Percentiles rank a stretch among this genome's conserved stretches.
Evolutionary conservation across 2,329 filamentous ascomycete species (phyloP).

Genomic region (Aspergillus vadensis): DNA sequence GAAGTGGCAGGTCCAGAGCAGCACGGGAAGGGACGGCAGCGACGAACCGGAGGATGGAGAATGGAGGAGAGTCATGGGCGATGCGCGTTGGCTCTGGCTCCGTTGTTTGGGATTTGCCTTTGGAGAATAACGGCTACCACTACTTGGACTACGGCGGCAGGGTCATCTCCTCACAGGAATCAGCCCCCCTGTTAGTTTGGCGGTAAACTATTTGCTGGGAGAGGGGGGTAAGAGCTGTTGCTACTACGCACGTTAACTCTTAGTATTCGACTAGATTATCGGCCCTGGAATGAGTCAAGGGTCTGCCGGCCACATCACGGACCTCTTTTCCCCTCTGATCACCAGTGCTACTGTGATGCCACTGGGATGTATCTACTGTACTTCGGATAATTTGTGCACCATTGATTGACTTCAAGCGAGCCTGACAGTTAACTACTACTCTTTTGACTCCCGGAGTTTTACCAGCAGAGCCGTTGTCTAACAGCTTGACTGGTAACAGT

Average conservation of each 20-base stretch:
- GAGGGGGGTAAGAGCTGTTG: too few species aligned
- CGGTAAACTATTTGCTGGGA: neutral
- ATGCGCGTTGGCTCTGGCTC: slow-evolving; percentile 3
- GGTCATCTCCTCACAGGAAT: slow-evolving; percentile 10
- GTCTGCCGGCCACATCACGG: slow-evolving; percentile 14
- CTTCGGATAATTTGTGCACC: neutral
- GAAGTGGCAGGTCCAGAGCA: slow-evolving; percentile 17
- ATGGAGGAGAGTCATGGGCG: slow-evolving; percentile 2
- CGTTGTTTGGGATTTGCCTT: neutral
- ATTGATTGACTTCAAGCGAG: neutral
- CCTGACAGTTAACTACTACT: neutral
- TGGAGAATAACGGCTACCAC: neutral
- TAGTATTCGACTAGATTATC: neutral
- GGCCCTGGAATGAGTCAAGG: slow-evolving; percentile 9
- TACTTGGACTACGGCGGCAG: neutral
- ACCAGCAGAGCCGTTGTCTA: neutral
- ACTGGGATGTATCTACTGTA: neutral
- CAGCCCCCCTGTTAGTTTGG: slow-evolving; percentile 2
- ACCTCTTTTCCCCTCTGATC: slow-evolving; percentile 21
- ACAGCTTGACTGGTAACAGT: neutral
- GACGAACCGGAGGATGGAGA: slow-evolving; percentile 13
- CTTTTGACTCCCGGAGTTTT: neutral
- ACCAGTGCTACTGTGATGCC: slow-evolving; percentile 2
- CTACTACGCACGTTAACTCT: neutral
- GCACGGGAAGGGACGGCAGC: slow-evolving; percentile 18